A percentile compares a stretch with the other conserved stretches of the same genome.
Evolutionary conservation across 1,284 basidiomycete genomes (phyloP).

Genomic region (Rhodotorula sp.): DNA sequence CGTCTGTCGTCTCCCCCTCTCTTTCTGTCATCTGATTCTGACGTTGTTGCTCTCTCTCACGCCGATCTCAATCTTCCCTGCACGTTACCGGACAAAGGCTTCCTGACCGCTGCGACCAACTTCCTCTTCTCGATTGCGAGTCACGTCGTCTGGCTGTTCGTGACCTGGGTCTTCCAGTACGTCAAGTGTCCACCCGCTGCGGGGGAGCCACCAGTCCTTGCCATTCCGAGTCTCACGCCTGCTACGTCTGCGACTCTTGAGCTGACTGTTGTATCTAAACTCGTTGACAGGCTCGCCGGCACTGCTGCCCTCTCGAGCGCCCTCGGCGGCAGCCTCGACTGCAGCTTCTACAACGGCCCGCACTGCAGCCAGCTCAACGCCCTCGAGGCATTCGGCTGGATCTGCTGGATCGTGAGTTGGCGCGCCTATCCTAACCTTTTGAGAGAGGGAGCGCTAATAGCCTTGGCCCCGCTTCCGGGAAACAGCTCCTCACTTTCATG

Average conservation of each 20-base stretch:
- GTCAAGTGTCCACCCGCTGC: background rate
- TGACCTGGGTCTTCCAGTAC: constrained; percentile 44
- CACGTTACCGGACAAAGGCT: constrained; percentile 17
- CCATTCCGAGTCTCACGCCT: too few relatives aligned
- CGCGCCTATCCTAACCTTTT: too few relatives aligned
- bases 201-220: too few relatives aligned
- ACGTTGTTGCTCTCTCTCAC: background rate
- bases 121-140: constrained; percentile 43
- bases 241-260: background rate
- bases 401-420: constrained; percentile 39
- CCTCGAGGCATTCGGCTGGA: constrained; percentile 43
- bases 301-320: constrained; percentile 36
- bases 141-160: constrained; percentile 34
- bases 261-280: background rate
- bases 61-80: background rate
- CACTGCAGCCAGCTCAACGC: constrained; percentile 41
- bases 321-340: constrained; percentile 31
- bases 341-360: constrained; percentile 18
- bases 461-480: background rate
- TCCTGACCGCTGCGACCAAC: constrained; percentile 32
- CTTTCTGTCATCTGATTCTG: too few relatives aligned
- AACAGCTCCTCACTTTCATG: constrained; percentile 37
- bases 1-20: background rate
- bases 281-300: constrained; percentile 36
- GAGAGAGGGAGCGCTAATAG: too few relatives aligned